Evolutionary conservation across 1,284 basidiomycete genomes (phyloP).

Genomic region (Leccinum solheimii): DNA sequence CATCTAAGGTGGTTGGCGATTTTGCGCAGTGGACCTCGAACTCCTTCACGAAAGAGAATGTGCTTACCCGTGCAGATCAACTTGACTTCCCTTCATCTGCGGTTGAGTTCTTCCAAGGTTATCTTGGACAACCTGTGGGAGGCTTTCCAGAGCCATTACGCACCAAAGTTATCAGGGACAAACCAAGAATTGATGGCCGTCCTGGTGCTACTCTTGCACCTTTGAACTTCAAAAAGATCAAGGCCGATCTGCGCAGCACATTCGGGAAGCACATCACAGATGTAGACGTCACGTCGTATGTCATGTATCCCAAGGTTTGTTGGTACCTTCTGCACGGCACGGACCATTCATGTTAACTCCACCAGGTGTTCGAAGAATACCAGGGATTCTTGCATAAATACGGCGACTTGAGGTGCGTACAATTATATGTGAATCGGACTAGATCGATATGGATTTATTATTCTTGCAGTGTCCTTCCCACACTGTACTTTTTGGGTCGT

Average conservation of each 20-base stretch:
- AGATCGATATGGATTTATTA: constrained; percentile 20
- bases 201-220: constrained; percentile 88
- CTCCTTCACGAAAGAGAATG: constrained; percentile 84
- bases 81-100: constrained; percentile 98
- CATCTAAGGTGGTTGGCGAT: constrained; percentile 99
- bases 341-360: constrained; percentile 19
- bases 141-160: constrained; percentile 99
- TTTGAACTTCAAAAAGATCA: constrained; percentile 95
- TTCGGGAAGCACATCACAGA: constrained; percentile 95
- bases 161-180: constrained; percentile 89
- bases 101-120: constrained; percentile 97
- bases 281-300: constrained; percentile 91
- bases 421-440: constrained; percentile 11
- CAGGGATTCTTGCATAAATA: constrained; percentile 93
- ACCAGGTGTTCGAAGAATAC: constrained; percentile 95
- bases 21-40: constrained; percentile 99
- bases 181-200: constrained; percentile 89
- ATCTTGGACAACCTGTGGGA: constrained; percentile 94
- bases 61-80: constrained; percentile 81
- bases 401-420: constrained; percentile 83
- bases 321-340: constrained; percentile 4
- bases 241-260: constrained; percentile 88
- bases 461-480: constrained; percentile 77
- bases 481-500: constrained; percentile 95
- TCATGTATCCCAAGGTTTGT: constrained; percentile 90